Evolutionary conservation across 2,329 filamentous ascomycete species (phyloP).

Genomic region (Cladosporium velox): DNA sequence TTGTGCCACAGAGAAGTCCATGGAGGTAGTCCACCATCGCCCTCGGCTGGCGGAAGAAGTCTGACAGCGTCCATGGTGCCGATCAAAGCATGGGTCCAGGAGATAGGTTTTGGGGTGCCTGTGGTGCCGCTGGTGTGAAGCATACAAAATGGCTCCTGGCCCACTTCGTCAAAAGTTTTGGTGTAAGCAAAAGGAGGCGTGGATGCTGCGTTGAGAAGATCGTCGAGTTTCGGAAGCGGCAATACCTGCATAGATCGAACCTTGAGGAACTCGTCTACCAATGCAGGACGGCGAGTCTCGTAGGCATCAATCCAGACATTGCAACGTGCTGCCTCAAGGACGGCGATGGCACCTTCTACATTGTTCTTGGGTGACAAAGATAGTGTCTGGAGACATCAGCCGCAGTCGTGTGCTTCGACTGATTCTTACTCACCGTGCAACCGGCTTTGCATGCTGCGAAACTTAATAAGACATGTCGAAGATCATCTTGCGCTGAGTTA

Average conservation of each 20-base stretch:
- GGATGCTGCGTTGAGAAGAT: neutral
- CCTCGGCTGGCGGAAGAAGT: neutral
- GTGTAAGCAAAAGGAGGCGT: neutral
- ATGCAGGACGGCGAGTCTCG: neutral
- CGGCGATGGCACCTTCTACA: neutral
- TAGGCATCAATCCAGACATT: neutral
- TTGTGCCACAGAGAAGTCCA: neutral
- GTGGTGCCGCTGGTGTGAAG: slow-evolving; percentile 11
- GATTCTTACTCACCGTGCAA: neutral
- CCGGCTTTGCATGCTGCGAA: neutral
- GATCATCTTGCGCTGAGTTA: neutral
- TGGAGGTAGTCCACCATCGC: neutral
- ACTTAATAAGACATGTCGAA: neutral
- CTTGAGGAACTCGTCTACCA: neutral
- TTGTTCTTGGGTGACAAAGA: neutral
- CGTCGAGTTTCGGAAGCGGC: neutral
- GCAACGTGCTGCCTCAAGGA: neutral
- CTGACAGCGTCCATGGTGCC: neutral
- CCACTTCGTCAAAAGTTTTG: neutral
- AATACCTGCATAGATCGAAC: neutral
- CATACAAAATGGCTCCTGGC: slow-evolving; percentile 6
- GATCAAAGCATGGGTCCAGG: slow-evolving; percentile 6
- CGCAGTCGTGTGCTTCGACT: neutral
- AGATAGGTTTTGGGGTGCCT: slow-evolving; percentile 9
- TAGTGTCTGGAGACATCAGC: neutral